These are phyloP conservation scores for Gracilaria vermiculophylla DNA, from an alignment of 23 red algal species.

Conservation along the genomic window DNA sequence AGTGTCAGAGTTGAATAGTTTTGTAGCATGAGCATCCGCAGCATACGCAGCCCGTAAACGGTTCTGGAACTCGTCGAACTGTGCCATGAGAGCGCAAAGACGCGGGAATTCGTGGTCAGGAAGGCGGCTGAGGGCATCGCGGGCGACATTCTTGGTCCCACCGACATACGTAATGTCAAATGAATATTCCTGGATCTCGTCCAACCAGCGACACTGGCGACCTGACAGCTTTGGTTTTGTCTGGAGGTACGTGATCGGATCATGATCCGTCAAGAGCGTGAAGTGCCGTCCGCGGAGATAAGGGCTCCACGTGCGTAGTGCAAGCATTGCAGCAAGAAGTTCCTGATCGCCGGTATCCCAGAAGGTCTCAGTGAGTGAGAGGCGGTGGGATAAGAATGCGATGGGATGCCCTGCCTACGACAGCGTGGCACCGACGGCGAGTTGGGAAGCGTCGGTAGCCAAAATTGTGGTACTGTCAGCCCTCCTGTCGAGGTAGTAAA, in stretches of 20 bases:
- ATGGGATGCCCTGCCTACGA: neutral
- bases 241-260: slow-evolving; percentile 25
- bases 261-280: too few species aligned
- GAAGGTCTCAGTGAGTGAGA: too few species aligned
- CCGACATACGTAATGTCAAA: neutral
- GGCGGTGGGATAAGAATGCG: too few species aligned
- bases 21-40: neutral
- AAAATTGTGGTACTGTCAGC: neutral
- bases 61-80: neutral
- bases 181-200: slow-evolving; percentile 9
- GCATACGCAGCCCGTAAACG: neutral
- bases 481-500: too few species aligned
- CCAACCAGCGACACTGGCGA: neutral
- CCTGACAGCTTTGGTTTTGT: slow-evolving; percentile 11
- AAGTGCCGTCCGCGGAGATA: too few species aligned
- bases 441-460: neutral
- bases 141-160: neutral
- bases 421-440: slow-evolving; percentile 13
- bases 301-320: too few species aligned
- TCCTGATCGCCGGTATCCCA: too few species aligned
- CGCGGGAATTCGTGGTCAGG: neutral
- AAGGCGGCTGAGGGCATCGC: slow-evolving; percentile 10
- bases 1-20: neutral
- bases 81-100: neutral
- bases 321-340: too few species aligned